These are phyloP conservation scores for Phoma sp. DNA, from an alignment of 2,329 filamentous ascomycete genomes.

Conservation along the genomic window DNA sequence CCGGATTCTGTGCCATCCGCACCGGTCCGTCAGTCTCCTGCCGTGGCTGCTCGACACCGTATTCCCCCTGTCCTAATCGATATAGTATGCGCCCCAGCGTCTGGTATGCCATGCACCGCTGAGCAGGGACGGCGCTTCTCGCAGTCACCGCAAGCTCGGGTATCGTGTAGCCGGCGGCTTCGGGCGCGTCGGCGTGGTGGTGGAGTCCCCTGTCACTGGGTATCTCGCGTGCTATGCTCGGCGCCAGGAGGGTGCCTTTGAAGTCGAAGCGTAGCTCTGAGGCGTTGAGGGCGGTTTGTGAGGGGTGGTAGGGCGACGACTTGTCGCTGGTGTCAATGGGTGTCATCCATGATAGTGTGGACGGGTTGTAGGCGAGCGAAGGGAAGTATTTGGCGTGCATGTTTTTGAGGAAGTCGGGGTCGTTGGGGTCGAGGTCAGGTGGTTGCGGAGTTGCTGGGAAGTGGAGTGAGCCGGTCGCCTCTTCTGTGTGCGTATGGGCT, in stretches of 20 bases:
- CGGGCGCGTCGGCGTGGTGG: slow-evolving; percentile 90
- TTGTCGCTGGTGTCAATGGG: slow-evolving; percentile 68
- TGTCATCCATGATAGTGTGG: slow-evolving; percentile 88
- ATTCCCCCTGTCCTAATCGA: slow-evolving; percentile 76
- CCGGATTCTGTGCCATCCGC: slow-evolving; percentile 49
- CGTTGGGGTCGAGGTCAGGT: slow-evolving; percentile 81
- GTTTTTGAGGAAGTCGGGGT: slow-evolving; percentile 80
- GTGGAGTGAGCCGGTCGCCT: slow-evolving; percentile 57
- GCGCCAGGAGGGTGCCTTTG: slow-evolving; percentile 78
- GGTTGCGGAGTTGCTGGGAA: slow-evolving; percentile 64
- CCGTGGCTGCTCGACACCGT: slow-evolving; percentile 59
- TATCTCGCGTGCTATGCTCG: slow-evolving; percentile 73
- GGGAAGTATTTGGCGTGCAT: slow-evolving; percentile 96
- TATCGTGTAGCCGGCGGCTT: slow-evolving; percentile 93
- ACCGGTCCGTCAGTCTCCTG: slow-evolving; percentile 55
- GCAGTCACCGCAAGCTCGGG: slow-evolving; percentile 82
- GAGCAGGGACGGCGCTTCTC: slow-evolving; percentile 80
- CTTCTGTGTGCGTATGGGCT: slow-evolving; percentile 72
- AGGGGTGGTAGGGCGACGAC: slow-evolving; percentile 80
- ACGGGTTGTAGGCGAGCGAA: slow-evolving; percentile 80
- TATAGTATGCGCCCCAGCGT: slow-evolving; percentile 86
- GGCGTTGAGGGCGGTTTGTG: slow-evolving; percentile 72
- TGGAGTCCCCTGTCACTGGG: slow-evolving; percentile 83
- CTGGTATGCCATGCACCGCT: slow-evolving; percentile 91
- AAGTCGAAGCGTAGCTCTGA: slow-evolving; percentile 90